Base-by-base conservation (phyloP, 1,284 basidiomycete genomes). In the Rhodotorula mucilaginosa region DNA sequence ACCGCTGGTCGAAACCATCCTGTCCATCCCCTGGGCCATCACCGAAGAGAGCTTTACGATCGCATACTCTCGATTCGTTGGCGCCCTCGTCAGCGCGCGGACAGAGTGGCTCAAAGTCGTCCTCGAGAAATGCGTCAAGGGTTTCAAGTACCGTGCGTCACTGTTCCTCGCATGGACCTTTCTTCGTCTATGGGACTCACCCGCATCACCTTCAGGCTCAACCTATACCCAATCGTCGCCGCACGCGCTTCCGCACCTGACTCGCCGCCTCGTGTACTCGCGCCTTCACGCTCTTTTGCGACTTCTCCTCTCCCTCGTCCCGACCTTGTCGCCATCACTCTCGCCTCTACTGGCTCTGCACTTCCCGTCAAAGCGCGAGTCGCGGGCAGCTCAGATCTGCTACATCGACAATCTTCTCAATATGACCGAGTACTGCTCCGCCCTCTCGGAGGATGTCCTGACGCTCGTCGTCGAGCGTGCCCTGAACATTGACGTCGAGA, bases 401-500 rank as follows among this genome's bases (percentile, higher is more conserved):
- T 99, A 95, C 80, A 91, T 97, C 73, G 88, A 92, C 69, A 99
- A 99, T 81, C 83, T 95, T 34, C 85, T 98, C 39, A 87, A 88
- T 60, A 83, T 99, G 52, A 90, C 90, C 10, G 87, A 88, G 52
- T 99, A 98, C 81, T 97, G 94, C 79, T 89, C 92, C 0, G 93
- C 95, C 80, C 83, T 99, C 12, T 86, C 89, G 0, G 92, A 95
- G 77, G 88, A 89, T 71, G 89, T 98, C 54, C 84, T 97, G 65
- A 88, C 88, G 2, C 88, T 90, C 0, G 90, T 97, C 56, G 86
- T 98, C 23, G 94, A 97, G 80, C 87, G 93, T 23, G 91, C 94
- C 58, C 89, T 99, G 54, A 90, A 96, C 80, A 93, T 99, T 70
- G 97, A 99, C 80, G 92, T 98, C 59, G 96, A 99, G 82, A 97